Base-by-base conservation (phyloP, 1,284 basidiomycete genomes). In the Irpex sp. region DNA sequence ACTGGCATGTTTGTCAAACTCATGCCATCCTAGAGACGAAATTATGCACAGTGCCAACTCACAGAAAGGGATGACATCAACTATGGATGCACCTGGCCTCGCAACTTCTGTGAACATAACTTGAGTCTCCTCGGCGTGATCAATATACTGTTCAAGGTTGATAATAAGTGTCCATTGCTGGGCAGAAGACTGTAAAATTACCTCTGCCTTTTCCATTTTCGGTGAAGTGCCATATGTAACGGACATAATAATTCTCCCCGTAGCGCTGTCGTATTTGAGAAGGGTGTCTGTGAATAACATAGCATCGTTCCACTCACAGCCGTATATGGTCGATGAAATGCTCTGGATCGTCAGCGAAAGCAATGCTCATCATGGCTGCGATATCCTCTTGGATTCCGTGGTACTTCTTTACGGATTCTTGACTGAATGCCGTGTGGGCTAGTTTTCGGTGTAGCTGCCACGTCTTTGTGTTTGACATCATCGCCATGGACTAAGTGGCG, bases 1-100 rank as follows among this genome's bases (percentile, higher is more conserved):
- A 75, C 73, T 76, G 56, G 59, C n/a, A 15, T 49, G 49, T 4
- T 61, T 17, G 51, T 34, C 11, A 34, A 11, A 44, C 2, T 4
- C 15, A 44, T 11, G 19, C 5, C 9, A 48, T 15, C 26, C 13
- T 4, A 1, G 1, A 11, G 0, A 21, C 8, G 3, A 44, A 15
- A 44, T 44, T 15, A 9, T 15, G 40, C 40, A 0, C 13, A n/a
- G 9, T 57, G 19, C 17, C 26, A 13, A 62, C 68, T 55, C 58
- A 73, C 72, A 62, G 36, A 66, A 70, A 3, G 74, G 74, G 36
- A 74, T 64, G 37, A 70, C 60, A 56, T 75, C 74, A 8, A 72
- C 71, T 0, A 74, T 57, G 57, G 72, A 75, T 2, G 73, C 67
- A 1, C 75, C 75, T 1, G 73, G 73, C 7, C 71, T 65, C 0